Evolutionary conservation across 768 basidiomycete genomes (phyloP).

Genomic region (Mycena olivaceomarginata): DNA sequence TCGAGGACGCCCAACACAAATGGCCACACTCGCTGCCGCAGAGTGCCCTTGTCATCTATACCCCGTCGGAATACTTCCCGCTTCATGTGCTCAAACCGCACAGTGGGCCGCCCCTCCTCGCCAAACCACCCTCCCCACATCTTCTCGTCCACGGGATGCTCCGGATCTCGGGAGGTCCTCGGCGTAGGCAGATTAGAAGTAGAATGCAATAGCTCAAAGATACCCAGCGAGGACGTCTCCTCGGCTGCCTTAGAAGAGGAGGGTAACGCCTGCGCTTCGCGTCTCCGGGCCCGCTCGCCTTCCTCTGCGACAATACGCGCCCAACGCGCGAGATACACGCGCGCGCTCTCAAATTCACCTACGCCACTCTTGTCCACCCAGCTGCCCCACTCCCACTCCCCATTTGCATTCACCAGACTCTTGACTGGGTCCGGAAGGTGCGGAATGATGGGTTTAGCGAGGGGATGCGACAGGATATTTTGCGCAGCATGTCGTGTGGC

Average conservation of each 20-base stretch:
- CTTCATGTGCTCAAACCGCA: constrained; percentile 82
- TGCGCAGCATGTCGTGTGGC: constrained; percentile 96
- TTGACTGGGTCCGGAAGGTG: constrained; percentile 96
- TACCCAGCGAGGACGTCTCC: constrained; percentile 86
- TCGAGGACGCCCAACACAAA: constrained; percentile 90
- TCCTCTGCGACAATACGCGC: constrained; percentile 98
- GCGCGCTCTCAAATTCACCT: constrained; percentile 96
- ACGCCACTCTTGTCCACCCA: constrained; percentile 96
- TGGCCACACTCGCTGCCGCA: constrained; percentile 92
- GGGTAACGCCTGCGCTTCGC: constrained; percentile 84
- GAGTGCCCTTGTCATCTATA: constrained; percentile 67
- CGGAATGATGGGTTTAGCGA: constrained; percentile 96
- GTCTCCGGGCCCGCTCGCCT: constrained; percentile 90
- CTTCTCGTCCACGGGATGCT: constrained; percentile 83
- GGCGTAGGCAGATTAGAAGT: constrained; percentile 89
- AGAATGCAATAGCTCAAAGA: constrained; percentile 91
- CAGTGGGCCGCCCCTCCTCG: constrained; percentile 79
- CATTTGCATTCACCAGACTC: constrained; percentile 91
- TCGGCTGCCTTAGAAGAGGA: constrained; percentile 70
- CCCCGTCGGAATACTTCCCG: constrained; percentile 89
- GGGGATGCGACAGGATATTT: constrained; percentile 95
- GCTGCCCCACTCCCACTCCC: constrained; percentile 95
- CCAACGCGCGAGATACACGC: constrained; percentile 98
- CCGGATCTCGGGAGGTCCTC: constrained; percentile 87
- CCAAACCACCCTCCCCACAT: constrained; percentile 89